Conservation (phyloP, 805 yeast genomes). For the Pichia occidentalis region DNA sequence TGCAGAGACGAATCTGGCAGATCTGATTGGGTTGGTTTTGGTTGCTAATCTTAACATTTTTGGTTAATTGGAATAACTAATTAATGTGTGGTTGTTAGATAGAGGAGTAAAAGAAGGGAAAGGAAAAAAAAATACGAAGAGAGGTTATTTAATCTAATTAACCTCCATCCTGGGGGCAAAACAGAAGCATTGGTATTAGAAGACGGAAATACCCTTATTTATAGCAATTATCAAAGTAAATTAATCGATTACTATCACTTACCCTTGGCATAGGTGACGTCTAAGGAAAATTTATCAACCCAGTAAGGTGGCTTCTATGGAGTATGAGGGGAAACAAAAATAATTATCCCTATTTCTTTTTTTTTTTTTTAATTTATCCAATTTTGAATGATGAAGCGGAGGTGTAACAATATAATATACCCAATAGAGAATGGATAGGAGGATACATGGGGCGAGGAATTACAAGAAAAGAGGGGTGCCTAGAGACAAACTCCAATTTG, state of each 20-base stretch:
- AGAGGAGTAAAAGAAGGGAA: not conserved
- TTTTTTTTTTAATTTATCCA: too few species aligned
- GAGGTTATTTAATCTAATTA: too few species aligned
- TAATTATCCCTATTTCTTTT: too few species aligned
- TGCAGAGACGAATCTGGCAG: conserved; percentile 2
- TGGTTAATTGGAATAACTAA: too few species aligned
- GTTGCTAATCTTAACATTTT: conserved; percentile 11
- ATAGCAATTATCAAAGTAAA: not conserved
- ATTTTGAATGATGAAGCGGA: too few species aligned
- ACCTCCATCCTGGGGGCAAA: too few species aligned
- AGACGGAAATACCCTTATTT: conserved; percentile 2
- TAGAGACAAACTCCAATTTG: too few species aligned
- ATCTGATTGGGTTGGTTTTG: conserved; percentile 1
- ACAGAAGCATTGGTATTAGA: not conserved
- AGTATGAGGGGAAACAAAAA: not conserved
- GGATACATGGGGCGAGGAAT: too few species aligned
- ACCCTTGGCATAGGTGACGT: not conserved
- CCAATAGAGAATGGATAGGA: too few species aligned
- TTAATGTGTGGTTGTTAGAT: not conserved
- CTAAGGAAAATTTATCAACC: not conserved
- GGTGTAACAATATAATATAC: too few species aligned
- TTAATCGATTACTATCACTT: too few species aligned
- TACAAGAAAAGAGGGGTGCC: too few species aligned
- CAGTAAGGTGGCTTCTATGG: not conserved
- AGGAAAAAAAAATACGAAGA: not conserved